These are phyloP conservation scores for Triticum monococcum DNA, from an alignment of 176 grass and related monocot genomes.

Conservation along the genomic window DNA sequence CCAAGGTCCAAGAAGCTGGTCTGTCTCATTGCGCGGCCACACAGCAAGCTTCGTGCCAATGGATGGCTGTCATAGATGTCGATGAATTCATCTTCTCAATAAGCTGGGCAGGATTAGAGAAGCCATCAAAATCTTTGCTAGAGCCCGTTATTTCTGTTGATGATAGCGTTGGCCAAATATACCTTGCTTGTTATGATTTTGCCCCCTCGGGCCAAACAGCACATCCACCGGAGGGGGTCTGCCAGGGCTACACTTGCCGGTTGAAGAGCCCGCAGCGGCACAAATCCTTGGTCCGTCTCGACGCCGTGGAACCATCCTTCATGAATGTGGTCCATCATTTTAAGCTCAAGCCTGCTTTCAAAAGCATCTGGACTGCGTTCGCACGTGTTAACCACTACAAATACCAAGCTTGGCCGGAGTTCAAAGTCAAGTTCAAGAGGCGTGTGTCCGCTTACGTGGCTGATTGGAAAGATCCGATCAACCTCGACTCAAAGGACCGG, in stretches of 20 bases:
- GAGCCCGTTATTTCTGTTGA: background rate
- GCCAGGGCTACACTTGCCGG: background rate
- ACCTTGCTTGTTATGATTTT: background rate
- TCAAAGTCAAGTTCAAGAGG: background rate
- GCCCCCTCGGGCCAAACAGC: background rate
- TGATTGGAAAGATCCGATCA: background rate
- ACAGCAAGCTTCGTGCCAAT: background rate
- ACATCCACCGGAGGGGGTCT: background rate
- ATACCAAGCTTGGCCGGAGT: background rate
- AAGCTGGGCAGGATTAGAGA: background rate
- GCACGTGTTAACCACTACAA: background rate
- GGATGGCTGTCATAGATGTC: background rate
- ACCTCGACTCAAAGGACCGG: background rate
- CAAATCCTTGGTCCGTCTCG: background rate
- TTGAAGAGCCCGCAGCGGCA: background rate
- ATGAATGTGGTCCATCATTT: background rate
- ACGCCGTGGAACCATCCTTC: background rate
- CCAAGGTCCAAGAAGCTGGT: background rate
- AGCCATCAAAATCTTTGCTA: background rate
- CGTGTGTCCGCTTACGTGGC: background rate
- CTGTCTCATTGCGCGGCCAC: background rate
- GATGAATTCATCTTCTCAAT: background rate
- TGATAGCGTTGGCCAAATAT: background rate
- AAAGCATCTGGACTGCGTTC: background rate
- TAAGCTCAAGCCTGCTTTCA: background rate